Conservation (phyloP, 805 yeast species). For the Hanseniaspora singularis region DNA sequence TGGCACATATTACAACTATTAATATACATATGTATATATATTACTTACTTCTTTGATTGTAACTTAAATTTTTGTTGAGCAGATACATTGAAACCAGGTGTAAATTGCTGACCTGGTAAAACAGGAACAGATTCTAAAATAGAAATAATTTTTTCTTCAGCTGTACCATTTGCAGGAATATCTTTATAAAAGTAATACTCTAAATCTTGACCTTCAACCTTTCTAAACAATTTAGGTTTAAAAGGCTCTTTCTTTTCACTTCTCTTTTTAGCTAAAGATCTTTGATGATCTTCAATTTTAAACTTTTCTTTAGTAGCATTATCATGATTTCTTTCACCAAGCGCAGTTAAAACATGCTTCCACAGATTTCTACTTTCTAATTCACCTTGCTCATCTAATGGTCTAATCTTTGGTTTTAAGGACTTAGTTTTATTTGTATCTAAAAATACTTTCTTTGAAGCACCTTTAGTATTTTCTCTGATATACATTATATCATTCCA, state of each 20-base stretch:
- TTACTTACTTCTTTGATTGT: constrained; percentile 21
- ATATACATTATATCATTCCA: constrained; percentile 83
- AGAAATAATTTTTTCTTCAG: constrained; percentile 43
- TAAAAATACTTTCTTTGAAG: constrained; percentile 41
- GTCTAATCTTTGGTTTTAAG: constrained; percentile 58
- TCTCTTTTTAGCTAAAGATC: constrained; percentile 60
- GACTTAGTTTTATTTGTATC: constrained; percentile 48
- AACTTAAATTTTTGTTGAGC: constrained; percentile 44
- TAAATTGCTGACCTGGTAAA: constrained; percentile 66
- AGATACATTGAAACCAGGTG: constrained; percentile 54
- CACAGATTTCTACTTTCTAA: constrained; percentile 75
- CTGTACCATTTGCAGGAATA: constrained; percentile 39
- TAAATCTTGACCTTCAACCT: constrained; percentile 36
- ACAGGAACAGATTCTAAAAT: constrained; percentile 63
- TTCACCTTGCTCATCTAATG: constrained; percentile 65
- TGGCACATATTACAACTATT: too few species aligned
- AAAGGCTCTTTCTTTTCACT: constrained; percentile 68
- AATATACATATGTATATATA: too few species aligned
- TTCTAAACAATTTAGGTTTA: constrained; percentile 65
- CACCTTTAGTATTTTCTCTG: constrained; percentile 37
- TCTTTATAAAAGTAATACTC: constrained; percentile 59
- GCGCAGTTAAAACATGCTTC: constrained; percentile 69
- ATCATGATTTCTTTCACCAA: constrained; percentile 67
- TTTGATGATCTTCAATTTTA: constrained; percentile 77
- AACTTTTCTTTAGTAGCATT: constrained; percentile 81